These are phyloP conservation scores for Phyllosticta citriasiana DNA, from an alignment of 2,329 filamentous ascomycete species.

Conservation along the genomic window DNA sequence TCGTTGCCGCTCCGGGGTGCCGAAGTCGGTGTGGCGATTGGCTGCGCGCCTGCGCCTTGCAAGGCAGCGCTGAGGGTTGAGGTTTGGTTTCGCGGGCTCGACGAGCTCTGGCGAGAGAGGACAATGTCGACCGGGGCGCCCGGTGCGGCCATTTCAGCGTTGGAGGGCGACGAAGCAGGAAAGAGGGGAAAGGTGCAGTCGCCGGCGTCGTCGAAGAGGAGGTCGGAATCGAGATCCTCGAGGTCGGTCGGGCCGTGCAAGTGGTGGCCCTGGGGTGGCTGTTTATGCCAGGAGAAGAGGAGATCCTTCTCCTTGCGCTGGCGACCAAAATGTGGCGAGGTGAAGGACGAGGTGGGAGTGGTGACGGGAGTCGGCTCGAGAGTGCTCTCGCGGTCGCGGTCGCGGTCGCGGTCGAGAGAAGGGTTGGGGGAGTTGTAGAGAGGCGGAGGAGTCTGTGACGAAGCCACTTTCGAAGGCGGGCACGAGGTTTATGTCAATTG, in stretches of 20 bases:
- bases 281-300: slow-evolving; percentile 37
- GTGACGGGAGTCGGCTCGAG: slow-evolving; percentile 9
- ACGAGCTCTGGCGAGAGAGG: slow-evolving; percentile 44
- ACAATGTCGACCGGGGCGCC: slow-evolving; percentile 48
- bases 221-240: slow-evolving; percentile 22
- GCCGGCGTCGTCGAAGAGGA: slow-evolving; percentile 32
- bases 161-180: slow-evolving; percentile 20
- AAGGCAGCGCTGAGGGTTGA: slow-evolving; percentile 55
- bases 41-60: slow-evolving; percentile 32
- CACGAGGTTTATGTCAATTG: slow-evolving; percentile 10
- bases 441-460: slow-evolving; percentile 13
- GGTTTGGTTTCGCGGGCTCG: slow-evolving; percentile 51
- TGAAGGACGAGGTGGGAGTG: slow-evolving; percentile 13
- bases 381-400: slow-evolving; percentile 11
- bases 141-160: slow-evolving; percentile 7
- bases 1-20: slow-evolving; percentile 23
- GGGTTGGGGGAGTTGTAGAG: slow-evolving; percentile 12
- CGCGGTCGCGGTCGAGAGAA: slow-evolving; percentile 12
- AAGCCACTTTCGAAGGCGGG: slow-evolving; percentile 7
- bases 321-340: slow-evolving; percentile 29
- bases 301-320: slow-evolving; percentile 33
- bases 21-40: slow-evolving; percentile 31
- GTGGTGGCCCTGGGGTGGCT: slow-evolving; percentile 18
- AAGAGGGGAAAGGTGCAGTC: slow-evolving; percentile 32
- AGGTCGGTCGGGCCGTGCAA: slow-evolving; percentile 21